Evolutionary conservation across 768 basidiomycete species (phyloP).

Genomic region (Imleria badia): DNA sequence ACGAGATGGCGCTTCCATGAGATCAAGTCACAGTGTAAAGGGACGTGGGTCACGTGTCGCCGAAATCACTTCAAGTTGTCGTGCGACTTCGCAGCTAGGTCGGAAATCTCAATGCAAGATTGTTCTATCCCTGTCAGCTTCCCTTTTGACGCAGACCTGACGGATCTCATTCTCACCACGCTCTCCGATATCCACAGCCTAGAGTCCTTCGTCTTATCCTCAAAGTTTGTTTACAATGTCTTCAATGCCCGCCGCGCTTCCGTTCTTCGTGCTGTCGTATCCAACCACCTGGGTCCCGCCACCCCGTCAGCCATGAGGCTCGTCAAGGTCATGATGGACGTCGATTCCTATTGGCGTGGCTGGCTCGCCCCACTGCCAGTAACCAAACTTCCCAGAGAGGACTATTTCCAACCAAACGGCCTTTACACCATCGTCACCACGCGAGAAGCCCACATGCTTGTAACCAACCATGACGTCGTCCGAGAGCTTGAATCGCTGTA

Average conservation of each 20-base stretch:
- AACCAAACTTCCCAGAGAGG: slow-evolving; percentile 12
- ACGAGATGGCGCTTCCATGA: too few relatives aligned
- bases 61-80: too few relatives aligned
- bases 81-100: too few relatives aligned
- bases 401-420: not conserved
- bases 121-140: not conserved
- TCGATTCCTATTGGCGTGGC: slow-evolving; percentile 17
- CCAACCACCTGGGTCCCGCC: slow-evolving; percentile 15
- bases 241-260: slow-evolving; percentile 11
- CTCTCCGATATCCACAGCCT: slow-evolving; percentile 11
- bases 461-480: slow-evolving; percentile 16
- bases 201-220: slow-evolving; percentile 12
- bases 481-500: slow-evolving; percentile 14
- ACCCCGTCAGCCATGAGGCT: slow-evolving; percentile 13
- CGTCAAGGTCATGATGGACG: slow-evolving; percentile 12
- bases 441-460: slow-evolving; percentile 15
- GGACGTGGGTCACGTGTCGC: too few relatives aligned
- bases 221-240: slow-evolving; percentile 19
- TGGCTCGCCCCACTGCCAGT: slow-evolving; percentile 13
- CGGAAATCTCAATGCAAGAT: too few relatives aligned
- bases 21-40: too few relatives aligned
- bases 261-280: slow-evolving; percentile 11
- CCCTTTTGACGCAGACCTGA: slow-evolving; percentile 12
- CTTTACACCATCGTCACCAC: not conserved
- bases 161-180: slow-evolving; percentile 9